phyloP scores from a whole-genome alignment of 768 basidiomycete species.

The Lactarius hengduanensis region DNA sequence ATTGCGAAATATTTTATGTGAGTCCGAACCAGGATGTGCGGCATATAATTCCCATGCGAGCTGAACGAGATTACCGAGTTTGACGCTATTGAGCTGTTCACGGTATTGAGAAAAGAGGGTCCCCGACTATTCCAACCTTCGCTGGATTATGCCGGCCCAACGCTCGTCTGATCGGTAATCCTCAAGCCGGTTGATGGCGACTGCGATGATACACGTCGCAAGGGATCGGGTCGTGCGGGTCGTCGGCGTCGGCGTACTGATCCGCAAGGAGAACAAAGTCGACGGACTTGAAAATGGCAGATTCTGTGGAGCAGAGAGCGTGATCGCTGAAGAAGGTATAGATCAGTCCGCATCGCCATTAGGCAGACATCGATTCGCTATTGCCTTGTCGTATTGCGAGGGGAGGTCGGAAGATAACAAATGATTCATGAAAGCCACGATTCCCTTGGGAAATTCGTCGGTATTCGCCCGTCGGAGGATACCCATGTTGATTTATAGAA shows the following conservation, averaged over 20 bases:
- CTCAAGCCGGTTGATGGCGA: neutral
- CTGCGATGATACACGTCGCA: neutral
- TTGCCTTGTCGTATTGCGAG: too few relatives aligned
- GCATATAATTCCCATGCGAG: neutral
- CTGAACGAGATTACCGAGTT: neutral
- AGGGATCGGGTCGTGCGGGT: neutral
- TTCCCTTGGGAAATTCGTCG: too few relatives aligned
- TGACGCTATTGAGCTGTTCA: neutral
- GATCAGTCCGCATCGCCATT: neutral
- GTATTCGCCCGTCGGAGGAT: too few relatives aligned
- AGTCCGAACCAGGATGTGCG: neutral
- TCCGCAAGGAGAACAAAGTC: conserved; percentile 8
- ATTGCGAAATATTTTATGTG: neutral
- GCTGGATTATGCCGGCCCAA: neutral
- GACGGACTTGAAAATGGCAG: neutral
- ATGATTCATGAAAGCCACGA: too few relatives aligned
- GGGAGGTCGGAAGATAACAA: too few relatives aligned
- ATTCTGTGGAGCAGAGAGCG: neutral
- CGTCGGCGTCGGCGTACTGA: neutral
- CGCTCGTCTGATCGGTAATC: neutral
- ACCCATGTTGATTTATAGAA: too few relatives aligned
- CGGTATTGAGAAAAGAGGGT: too few relatives aligned
- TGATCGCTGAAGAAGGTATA: conserved; percentile 14
- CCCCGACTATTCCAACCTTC: neutral
- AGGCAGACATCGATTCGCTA: neutral